phyloP scores from a whole-genome alignment of 495 filamentous ascomycete genomes.

The Letharia lupina region DNA sequence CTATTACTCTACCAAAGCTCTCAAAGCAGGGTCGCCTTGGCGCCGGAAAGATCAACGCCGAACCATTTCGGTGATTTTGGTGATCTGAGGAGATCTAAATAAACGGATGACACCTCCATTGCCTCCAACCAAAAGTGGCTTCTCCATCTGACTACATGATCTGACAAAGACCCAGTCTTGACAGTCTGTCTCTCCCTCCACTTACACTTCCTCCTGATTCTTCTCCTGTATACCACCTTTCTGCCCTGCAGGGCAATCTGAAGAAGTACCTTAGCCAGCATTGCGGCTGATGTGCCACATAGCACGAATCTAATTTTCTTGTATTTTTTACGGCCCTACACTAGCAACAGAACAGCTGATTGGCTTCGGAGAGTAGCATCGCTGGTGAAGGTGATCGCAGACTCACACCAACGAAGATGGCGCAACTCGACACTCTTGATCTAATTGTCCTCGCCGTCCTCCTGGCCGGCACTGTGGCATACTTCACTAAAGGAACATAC shows the following conservation, averaged over 20 bases:
- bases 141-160: not conserved
- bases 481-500: constrained; percentile 92
- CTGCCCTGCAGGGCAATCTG: not conserved
- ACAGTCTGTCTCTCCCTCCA: not conserved
- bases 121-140: not conserved
- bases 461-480: constrained; percentile 79
- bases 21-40: not conserved
- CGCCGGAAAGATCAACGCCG: not conserved
- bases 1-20: not conserved
- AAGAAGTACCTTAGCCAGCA: not conserved
- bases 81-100: too few relatives aligned
- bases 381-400: not conserved
- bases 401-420: constrained; percentile 51
- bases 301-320: not conserved
- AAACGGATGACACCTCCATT: not conserved
- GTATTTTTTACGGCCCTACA: not conserved
- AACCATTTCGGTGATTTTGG: not conserved
- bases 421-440: constrained; percentile 93
- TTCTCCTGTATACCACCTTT: not conserved
- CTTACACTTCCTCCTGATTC: not conserved
- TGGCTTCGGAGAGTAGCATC: not conserved
- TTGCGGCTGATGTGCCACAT: not conserved
- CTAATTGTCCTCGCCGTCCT: constrained; percentile 79
- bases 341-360: not conserved
- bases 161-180: not conserved